Percentiles rank a stretch among this genome's conserved stretches.
These are phyloP conservation scores for Mrakia frigida DNA, from an alignment of 768 basidiomycete genomes.

Conservation along the genomic window DNA sequence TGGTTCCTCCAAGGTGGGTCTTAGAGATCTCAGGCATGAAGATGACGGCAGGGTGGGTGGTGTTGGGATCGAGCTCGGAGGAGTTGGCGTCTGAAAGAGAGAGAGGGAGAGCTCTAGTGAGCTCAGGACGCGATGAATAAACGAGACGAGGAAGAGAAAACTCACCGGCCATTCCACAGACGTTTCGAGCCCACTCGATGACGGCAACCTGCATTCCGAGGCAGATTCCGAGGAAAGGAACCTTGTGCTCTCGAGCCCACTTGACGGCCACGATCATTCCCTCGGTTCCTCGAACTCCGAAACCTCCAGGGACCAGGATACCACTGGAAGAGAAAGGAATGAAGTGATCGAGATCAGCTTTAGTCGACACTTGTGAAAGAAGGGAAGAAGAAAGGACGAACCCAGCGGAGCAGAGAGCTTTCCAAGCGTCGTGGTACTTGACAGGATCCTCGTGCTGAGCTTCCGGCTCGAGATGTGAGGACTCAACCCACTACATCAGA, in stretches of 20 bases:
- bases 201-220: constrained; percentile 97
- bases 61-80: constrained; percentile 61
- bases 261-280: constrained; percentile 98
- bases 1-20: constrained; percentile 99
- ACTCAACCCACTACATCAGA: constrained; percentile 79
- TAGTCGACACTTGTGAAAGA: not conserved
- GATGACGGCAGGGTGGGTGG: constrained; percentile 69
- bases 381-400: constrained; percentile 46
- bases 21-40: constrained; percentile 99
- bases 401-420: constrained; percentile 82
- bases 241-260: constrained; percentile 89
- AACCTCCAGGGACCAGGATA: constrained; percentile 95
- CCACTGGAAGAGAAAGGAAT: constrained; percentile 53
- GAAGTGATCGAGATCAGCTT: not conserved
- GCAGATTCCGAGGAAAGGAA: constrained; percentile 94
- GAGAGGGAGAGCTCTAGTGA: not conserved
- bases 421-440: constrained; percentile 92
- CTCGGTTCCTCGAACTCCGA: constrained; percentile 86
- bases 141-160: constrained; percentile 10
- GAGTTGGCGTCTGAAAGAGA: constrained; percentile 67
- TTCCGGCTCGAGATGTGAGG: constrained; percentile 78
- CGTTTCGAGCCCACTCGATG: constrained; percentile 85
- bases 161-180: constrained; percentile 65
- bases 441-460: constrained; percentile 74
- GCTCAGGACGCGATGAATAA: not conserved